A percentile compares a stretch with the other conserved stretches of the same genome.
phyloP scores from a whole-genome alignment of 2,329 filamentous ascomycete genomes.

The Tolypocladium tropicale region DNA sequence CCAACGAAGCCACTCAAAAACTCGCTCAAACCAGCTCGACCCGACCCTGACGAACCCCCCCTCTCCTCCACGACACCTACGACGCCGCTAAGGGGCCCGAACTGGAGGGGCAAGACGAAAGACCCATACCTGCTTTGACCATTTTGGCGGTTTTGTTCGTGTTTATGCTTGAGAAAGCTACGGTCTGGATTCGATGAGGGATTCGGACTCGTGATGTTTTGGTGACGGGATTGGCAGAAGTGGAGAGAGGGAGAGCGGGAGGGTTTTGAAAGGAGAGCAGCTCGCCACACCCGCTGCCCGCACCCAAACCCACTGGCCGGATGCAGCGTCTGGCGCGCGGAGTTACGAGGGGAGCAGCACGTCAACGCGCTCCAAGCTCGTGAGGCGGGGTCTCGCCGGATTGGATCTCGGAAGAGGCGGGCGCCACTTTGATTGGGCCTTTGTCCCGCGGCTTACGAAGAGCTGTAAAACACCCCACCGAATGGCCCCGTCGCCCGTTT shows the following conservation, averaged over 20 bases:
- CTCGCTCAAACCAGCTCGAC: conserved; percentile 50
- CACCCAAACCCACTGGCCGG: background rate
- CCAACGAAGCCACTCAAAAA: conserved; percentile 26
- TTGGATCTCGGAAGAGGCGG: background rate
- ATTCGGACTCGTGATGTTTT: background rate
- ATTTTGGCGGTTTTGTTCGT: conserved; percentile 60
- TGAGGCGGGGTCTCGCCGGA: background rate
- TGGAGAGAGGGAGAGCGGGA: conserved; percentile 7
- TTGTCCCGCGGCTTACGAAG: background rate
- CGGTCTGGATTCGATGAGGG: background rate
- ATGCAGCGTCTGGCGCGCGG: background rate
- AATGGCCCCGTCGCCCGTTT: too few relatives aligned
- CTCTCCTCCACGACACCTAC: background rate
- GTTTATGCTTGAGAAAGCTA: conserved; percentile 7
- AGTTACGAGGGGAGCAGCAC: background rate
- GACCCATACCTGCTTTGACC: conserved; percentile 78
- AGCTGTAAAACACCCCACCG: too few relatives aligned
- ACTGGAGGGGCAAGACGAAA: background rate
- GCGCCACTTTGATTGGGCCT: background rate
- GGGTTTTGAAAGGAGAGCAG: conserved; percentile 4
- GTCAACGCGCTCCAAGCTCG: background rate
- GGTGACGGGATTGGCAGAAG: conserved; percentile 4
- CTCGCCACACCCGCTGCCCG: background rate
- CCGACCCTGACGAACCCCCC: conserved; percentile 8
- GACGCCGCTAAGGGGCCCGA: background rate